Percentiles rank a stretch among this genome's conserved stretches.
Evolutionary conservation across 345 rosid species (phyloP).

Genomic region (Euphorbia tirucalli): DNA sequence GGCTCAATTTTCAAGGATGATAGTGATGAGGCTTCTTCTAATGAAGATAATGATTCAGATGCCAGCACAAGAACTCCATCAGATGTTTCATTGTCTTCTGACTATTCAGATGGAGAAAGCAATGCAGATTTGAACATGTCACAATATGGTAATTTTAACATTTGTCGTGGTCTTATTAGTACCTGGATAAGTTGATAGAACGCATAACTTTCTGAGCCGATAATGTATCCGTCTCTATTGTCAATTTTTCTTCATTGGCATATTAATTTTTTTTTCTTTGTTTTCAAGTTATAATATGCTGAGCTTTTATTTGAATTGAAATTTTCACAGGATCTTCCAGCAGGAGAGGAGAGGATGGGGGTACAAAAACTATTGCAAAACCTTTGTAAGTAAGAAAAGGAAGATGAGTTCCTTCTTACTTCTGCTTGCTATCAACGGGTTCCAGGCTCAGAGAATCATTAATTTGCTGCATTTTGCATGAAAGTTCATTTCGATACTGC

Average conservation of each 20-base stretch:
- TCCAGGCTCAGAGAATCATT: not conserved
- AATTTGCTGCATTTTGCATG: not conserved
- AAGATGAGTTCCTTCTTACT: not conserved
- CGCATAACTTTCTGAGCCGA: no score
- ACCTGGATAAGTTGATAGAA: no score
- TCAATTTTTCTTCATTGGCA: no score
- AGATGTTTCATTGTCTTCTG: constrained; percentile 39
- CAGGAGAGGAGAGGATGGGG: constrained; percentile 21
- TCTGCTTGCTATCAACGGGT: not conserved
- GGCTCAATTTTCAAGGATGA: constrained; percentile 46
- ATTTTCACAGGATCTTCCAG: constrained; percentile 29
- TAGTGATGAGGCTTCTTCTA: constrained; percentile 35
- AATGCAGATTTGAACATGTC: constrained; percentile 34
- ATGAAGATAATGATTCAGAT: constrained; percentile 43
- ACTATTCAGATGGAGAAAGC: constrained; percentile 51
- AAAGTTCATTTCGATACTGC: not conserved
- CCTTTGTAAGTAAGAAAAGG: constrained; percentile 33
- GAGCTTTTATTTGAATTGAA: constrained; percentile 5
- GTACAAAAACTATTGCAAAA: constrained; percentile 14
- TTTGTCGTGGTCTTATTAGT: constrained; percentile 10
- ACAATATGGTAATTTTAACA: constrained; percentile 46
- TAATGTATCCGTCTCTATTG: not conserved
- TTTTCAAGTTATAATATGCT: not conserved
- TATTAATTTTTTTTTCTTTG: not conserved
- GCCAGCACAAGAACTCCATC: constrained; percentile 61